Conservation (phyloP, 108 stramenopile genomes). For the Pseudonitzschia delicatissima region DNA sequence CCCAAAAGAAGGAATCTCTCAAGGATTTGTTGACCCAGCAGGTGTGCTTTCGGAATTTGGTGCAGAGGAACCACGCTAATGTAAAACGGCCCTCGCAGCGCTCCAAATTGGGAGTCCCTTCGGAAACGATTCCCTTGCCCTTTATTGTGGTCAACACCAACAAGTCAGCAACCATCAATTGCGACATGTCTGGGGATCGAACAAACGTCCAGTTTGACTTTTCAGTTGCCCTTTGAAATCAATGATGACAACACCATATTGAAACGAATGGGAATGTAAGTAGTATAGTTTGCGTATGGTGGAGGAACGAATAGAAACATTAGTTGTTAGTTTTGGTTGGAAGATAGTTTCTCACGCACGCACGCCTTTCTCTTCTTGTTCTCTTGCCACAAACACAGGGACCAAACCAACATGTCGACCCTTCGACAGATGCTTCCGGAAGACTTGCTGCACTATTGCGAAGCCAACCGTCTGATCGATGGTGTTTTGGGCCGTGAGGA, state of each 20-base stretch:
- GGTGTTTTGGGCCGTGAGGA: constrained; percentile 26
- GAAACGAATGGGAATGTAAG: constrained; percentile 87
- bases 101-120: not conserved
- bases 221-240: constrained; percentile 86
- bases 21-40: constrained; percentile 84
- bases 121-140: constrained; percentile 71
- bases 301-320: not conserved
- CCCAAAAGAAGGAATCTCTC: constrained; percentile 68
- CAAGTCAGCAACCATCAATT: constrained; percentile 79
- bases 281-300: no score
- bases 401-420: constrained; percentile 40
- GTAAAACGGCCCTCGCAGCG: not conserved
- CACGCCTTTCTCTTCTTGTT: not conserved
- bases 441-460: constrained; percentile 56
- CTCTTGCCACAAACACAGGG: constrained; percentile 36
- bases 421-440: constrained; percentile 56
- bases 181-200: constrained; percentile 87
- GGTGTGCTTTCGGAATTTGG: constrained; percentile 84
- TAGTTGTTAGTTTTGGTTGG: not conserved
- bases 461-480: constrained; percentile 48
- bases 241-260: constrained; percentile 94
- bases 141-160: constrained; percentile 91
- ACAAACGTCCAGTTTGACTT: constrained; percentile 92
- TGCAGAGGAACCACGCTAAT: constrained; percentile 53
- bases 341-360: no score